Evolutionary conservation across 306 rosid species (phyloP), one percentile per base, ranked within the genome.

Genomic region (Prunus mume): DNA sequence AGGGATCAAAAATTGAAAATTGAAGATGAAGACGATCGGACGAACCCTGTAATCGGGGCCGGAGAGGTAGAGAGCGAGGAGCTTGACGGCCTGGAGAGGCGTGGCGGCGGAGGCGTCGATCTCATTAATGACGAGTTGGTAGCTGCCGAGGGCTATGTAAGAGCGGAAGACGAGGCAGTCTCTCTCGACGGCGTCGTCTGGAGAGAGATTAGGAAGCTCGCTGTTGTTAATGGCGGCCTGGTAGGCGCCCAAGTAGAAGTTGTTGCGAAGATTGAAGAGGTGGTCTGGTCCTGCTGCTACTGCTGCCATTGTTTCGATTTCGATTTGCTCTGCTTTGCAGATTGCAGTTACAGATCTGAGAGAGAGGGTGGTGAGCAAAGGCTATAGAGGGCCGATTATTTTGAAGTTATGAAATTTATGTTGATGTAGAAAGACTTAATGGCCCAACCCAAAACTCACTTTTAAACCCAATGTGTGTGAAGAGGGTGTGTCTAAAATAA

Each of bases 191-290:
- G 78, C 86, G 49, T 95, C 99, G 61, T 95, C 97, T 0, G 87
- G 76, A 19, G 99, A 82, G 86, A 95, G 97, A 64, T 85, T 87
- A 46, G 79, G 76, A 6, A 89, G 87, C 10, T 95, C 90, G 82
- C 96, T 87, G 93, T 79, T 83, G 91, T 89, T 92, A 64, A 95
- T 95, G 73, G 98, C 96, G 22, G 97, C 96, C 74, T 91, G 98
- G 81, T 83, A 95, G 3, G 99, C 99, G 2, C 98, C 99, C 52
- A 92, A 78, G 85, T 85, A 92, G 93, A 95, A 95, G 79, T 86
- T 91, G 87, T 95, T 95, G 8, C 99, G 84, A 18, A 92, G 85
- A 79, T 85, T 90, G 90, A 95, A 95, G 60, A 95, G 28, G 62
- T 85, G 97, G 58, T 95, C 99, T 3, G 99, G 99, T 54, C 90